Evolutionary conservation across 495 filamentous ascomycete genomes (phyloP).

Genomic region (Daldinia bambusicola): DNA sequence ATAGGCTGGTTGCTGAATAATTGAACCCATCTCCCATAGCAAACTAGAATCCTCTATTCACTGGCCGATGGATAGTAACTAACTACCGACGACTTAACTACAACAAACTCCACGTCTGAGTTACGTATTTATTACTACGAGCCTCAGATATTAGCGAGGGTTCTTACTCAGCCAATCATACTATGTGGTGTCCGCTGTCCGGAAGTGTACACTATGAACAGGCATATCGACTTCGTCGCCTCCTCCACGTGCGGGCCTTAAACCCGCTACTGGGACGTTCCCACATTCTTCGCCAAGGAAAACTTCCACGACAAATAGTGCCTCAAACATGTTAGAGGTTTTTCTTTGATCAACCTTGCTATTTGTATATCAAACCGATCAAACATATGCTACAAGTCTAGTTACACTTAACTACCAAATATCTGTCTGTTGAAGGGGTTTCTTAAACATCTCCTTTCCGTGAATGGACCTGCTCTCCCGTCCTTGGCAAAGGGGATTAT

Average conservation of each 20-base stretch:
- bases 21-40: too few relatives aligned
- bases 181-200: too few relatives aligned
- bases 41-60: too few relatives aligned
- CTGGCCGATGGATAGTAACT: conserved; percentile 23
- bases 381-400: neutral
- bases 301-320: conserved; percentile 33
- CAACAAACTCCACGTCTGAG: conserved; percentile 9
- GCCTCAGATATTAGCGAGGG: conserved; percentile 15
- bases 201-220: neutral
- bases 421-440: too few relatives aligned
- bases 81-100: neutral
- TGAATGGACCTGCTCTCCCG: neutral
- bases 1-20: too few relatives aligned
- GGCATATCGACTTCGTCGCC: conserved; percentile 12
- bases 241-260: conserved; percentile 38
- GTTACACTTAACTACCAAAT: too few relatives aligned
- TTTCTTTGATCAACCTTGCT: conserved; percentile 1
- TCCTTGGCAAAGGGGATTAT: conserved; percentile 22
- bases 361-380: neutral
- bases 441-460: too few relatives aligned
- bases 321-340: conserved; percentile 23
- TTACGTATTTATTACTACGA: conserved; percentile 30
- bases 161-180: conserved; percentile 41
- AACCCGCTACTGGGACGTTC: conserved; percentile 21
- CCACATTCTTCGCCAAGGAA: conserved; percentile 28